Evolutionary conservation across 2,329 filamentous ascomycete species (phyloP).

Genomic region (Geosmithia flava): DNA sequence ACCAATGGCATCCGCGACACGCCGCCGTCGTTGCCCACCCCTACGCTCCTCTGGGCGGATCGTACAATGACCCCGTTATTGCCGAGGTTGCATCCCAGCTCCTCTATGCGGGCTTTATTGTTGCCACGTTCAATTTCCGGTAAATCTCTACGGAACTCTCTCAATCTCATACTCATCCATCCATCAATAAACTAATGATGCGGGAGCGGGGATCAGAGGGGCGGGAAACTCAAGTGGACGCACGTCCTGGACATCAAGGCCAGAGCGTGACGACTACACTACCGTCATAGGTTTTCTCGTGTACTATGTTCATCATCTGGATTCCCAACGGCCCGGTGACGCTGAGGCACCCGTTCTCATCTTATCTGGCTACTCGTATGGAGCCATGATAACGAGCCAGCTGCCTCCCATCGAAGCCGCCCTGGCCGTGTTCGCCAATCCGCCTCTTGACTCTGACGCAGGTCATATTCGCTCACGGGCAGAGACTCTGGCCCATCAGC

Average conservation of each 20-base stretch:
- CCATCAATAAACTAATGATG: not conserved
- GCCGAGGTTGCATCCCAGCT: conserved; percentile 51
- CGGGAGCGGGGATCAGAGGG: conserved; percentile 45
- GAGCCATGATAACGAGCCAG: conserved; percentile 66
- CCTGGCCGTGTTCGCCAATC: conserved; percentile 42
- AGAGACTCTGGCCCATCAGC: conserved; percentile 51
- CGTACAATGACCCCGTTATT: conserved; percentile 72
- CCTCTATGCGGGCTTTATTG: conserved; percentile 58
- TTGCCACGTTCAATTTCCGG: conserved; percentile 90
- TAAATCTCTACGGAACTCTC: conserved; percentile 19
- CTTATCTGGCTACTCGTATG: conserved; percentile 81
- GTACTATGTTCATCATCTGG: conserved; percentile 55
- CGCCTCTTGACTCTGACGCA: conserved; percentile 35
- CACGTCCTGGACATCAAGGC: conserved; percentile 78
- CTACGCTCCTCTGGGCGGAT: conserved; percentile 78
- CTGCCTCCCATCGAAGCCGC: conserved; percentile 53
- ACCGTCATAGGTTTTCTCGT: conserved; percentile 72
- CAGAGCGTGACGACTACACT: conserved; percentile 72
- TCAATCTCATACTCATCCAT: not conserved
- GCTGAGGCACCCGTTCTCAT: conserved; percentile 29
- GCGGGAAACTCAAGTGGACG: conserved; percentile 60
- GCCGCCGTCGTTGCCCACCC: conserved; percentile 71
- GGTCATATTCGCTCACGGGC: conserved; percentile 62
- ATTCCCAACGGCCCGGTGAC: conserved; percentile 7
- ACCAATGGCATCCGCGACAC: conserved; percentile 30